Percentiles rank a stretch among this genome's conserved stretches.
phyloP scores from a whole-genome alignment of 352 stramenopile genomes.

The Phytophthora agathidicida region DNA sequence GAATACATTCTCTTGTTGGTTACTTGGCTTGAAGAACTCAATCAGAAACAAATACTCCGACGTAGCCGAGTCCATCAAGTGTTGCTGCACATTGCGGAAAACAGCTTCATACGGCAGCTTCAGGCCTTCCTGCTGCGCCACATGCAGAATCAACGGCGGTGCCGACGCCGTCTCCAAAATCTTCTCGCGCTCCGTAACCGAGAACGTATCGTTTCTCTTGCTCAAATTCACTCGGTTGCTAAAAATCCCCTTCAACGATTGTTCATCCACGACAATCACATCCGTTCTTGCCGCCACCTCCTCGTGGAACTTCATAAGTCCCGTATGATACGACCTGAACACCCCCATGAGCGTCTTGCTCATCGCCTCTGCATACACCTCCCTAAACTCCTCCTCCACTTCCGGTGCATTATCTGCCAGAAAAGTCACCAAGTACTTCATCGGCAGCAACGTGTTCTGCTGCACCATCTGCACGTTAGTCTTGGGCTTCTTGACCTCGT shows the following conservation, averaged over 20 bases:
- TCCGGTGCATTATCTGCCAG: slow-evolving; percentile 92
- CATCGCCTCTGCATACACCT: slow-evolving; percentile 98
- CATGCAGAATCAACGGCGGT: slow-evolving; percentile 94
- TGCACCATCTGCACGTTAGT: slow-evolving; percentile 99
- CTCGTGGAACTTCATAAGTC: slow-evolving; percentile 94
- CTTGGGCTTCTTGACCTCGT: slow-evolving; percentile 95
- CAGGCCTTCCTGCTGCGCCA: slow-evolving; percentile 91
- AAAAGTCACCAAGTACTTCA: slow-evolving; percentile 96
- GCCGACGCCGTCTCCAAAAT: slow-evolving; percentile 84
- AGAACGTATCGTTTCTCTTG: slow-evolving; percentile 96
- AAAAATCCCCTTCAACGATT: slow-evolving; percentile 89
- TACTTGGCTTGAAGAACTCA: slow-evolving; percentile 91
- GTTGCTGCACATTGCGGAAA: slow-evolving; percentile 96
- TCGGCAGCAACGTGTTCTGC: slow-evolving; percentile 96
- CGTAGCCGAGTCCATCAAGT: slow-evolving; percentile 97
- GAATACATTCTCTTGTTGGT: slow-evolving; percentile 66
- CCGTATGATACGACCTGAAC: slow-evolving; percentile 97
- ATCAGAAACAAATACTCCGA: slow-evolving; percentile 98
- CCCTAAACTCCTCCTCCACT: slow-evolving; percentile 94
- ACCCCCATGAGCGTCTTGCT: slow-evolving; percentile 95
- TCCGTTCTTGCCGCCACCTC: slow-evolving; percentile 93
- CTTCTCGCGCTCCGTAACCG: slow-evolving; percentile 90
- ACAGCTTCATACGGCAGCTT: slow-evolving; percentile 97
- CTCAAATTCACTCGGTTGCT: slow-evolving; percentile 92
- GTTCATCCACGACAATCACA: slow-evolving; percentile 96